A percentile compares a stretch with the other conserved stretches of the same genome.
These are phyloP conservation scores for Amylocystis lapponica DNA, from an alignment of 768 basidiomycete genomes.

Conservation along the genomic window DNA sequence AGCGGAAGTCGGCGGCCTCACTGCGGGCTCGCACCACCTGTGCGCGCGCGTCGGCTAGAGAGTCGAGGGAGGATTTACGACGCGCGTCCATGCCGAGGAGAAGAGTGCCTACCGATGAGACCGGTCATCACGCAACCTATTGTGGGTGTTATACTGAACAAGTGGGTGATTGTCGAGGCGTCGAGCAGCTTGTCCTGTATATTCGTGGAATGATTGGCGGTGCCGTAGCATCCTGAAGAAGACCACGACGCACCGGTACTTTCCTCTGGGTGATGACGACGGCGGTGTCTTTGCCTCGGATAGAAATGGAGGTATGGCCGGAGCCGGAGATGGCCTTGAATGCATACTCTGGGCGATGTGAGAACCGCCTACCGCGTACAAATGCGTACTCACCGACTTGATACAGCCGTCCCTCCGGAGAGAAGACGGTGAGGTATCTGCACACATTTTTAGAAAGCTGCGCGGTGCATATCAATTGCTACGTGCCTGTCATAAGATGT, in stretches of 20 bases:
- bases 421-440: conserved; percentile 95
- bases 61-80: not conserved
- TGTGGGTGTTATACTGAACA: conserved; percentile 92
- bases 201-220: not conserved
- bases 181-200: conserved; percentile 94
- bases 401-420: conserved; percentile 93
- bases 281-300: conserved; percentile 89
- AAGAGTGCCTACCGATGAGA: conserved; percentile 75
- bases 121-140: conserved; percentile 99
- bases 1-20: conserved; percentile 90
- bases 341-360: conserved; percentile 75
- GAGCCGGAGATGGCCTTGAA: conserved; percentile 99
- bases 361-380: no score
- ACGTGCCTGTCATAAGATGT: conserved; percentile 96
- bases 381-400: conserved; percentile 79
- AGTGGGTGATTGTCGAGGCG: conserved; percentile 87
- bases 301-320: conserved; percentile 89
- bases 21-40: conserved; percentile 82
- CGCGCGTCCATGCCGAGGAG: no score
- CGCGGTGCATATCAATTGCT: not conserved
- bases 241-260: conserved; percentile 69
- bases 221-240: not conserved
- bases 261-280: conserved; percentile 99
- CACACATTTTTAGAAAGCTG: not conserved
- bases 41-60: conserved; percentile 81